Base-by-base conservation (phyloP, 2,329 filamentous ascomycete genomes). In the Leptosphaerulina australis region DNA sequence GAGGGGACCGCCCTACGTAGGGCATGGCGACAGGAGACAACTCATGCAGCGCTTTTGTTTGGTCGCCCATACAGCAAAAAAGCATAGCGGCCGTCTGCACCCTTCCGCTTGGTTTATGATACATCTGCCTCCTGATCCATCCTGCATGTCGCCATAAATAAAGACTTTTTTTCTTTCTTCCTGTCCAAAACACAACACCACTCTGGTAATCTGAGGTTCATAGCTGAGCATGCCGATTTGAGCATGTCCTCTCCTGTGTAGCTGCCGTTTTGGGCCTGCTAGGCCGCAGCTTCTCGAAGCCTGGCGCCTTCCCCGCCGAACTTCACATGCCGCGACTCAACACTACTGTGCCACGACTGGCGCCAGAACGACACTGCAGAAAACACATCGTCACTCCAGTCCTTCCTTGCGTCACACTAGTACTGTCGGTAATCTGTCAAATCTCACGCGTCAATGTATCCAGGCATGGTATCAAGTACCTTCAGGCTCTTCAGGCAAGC, bases 341-440 rank as follows among this genome's bases (percentile, higher is more conserved):
- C 35, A 33, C 43, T 29, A 36, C 50, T 25, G 46, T 55, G 33
- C 35, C 43, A 47, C 43, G 18, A 33, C 43, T 41, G 45, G 8
- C 36, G 38, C 34, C 53, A 35, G 31, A 50, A 35, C 47, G 35
- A 50, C 47, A 28, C 38, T 39, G 41, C 50, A 53, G 46, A 45
- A n/a, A 26, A 35, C 37, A 29, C 44, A 43, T 37, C 44, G 41
- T 53, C 53, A 34, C 45, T 50, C 41, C 45, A 45, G 41, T 43
- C 53, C 52, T 28, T 44, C 48, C 39, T 56, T 48, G 53, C 49
- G 37, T 52, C 49, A 44, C 41, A 41, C 48, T 45, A 35, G 37
- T 25, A 34, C 36, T 44, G 53, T 40, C 39, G 36, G 29, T 34
- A 10, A 45, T 40, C 39, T 49, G 50, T 49, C 50, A 49, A 12